These are phyloP conservation scores for Pontederia paniculata DNA, from an alignment of 176 grass and related monocot genomes.

Conservation along the genomic window DNA sequence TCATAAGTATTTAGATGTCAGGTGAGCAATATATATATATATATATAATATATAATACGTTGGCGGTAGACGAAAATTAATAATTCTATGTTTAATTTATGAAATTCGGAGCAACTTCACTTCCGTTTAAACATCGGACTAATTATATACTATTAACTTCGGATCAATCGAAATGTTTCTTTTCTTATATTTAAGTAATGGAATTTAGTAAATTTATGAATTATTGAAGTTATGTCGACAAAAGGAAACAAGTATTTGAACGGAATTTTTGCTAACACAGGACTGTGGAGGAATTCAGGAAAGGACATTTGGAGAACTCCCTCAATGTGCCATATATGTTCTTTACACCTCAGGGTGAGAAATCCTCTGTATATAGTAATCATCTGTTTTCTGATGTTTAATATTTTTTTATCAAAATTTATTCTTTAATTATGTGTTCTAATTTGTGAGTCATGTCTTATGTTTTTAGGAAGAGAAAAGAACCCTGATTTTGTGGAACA, in stretches of 20 bases:
- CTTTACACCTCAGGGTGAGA: constrained; percentile 41
- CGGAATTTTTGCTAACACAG: background rate
- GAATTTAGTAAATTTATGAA: too few relatives aligned
- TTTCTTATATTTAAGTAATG: too few relatives aligned
- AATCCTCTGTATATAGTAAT: background rate
- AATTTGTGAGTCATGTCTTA: background rate
- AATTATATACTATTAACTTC: too few relatives aligned
- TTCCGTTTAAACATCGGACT: too few relatives aligned
- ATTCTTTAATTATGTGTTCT: background rate
- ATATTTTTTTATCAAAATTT: background rate
- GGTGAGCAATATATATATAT: constrained; percentile 6
- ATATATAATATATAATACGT: too few relatives aligned
- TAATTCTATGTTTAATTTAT: too few relatives aligned
- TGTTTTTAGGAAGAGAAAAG: constrained; percentile 40
- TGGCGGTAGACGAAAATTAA: too few relatives aligned
- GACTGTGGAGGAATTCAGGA: constrained; percentile 57
- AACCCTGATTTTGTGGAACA: constrained; percentile 49
- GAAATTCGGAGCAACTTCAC: too few relatives aligned
- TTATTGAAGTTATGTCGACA: too few relatives aligned
- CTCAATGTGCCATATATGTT: constrained; percentile 64
- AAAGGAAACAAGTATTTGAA: too few relatives aligned
- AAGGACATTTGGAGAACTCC: constrained; percentile 35
- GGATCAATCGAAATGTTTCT: too few relatives aligned
- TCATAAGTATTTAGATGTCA: constrained; percentile 57
- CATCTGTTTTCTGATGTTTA: background rate